Evolutionary conservation across 2,329 filamentous ascomycete genomes (phyloP).

Genomic region (Cladophialophora yegresii): DNA sequence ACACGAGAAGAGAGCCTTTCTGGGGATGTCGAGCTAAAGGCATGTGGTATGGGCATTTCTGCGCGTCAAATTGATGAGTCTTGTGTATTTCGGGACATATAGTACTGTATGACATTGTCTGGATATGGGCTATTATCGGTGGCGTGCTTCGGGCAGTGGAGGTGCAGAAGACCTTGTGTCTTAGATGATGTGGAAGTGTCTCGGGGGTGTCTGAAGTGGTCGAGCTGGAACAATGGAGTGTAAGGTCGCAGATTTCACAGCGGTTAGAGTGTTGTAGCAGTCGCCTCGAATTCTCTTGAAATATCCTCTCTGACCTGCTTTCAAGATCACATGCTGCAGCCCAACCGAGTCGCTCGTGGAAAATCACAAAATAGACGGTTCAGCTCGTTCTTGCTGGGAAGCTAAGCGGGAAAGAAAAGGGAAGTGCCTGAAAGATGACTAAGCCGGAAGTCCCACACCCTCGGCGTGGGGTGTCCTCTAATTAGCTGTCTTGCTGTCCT

Average conservation of each 20-base stretch:
- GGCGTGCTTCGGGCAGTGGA: background rate
- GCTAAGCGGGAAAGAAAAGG: background rate
- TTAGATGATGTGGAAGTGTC: background rate
- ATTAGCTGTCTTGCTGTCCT: no score
- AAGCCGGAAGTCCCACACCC: no score
- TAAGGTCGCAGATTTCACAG: background rate
- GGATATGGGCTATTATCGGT: background rate
- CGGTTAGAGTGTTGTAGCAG: background rate
- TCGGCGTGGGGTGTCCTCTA: no score
- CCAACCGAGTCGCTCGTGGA: background rate
- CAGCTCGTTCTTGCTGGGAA: background rate
- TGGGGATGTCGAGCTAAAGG: background rate
- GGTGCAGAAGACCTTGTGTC: background rate
- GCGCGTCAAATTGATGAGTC: slow-evolving; percentile 4
- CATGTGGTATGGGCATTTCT: background rate
- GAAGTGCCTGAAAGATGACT: no score
- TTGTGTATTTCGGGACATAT: slow-evolving; percentile 13
- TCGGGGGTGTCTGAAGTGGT: background rate
- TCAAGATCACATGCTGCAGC: no score
- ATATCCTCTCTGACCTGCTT: background rate
- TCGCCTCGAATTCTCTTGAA: background rate
- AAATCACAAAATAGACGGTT: no score
- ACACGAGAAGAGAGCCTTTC: background rate
- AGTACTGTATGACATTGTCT: slow-evolving; percentile 5
- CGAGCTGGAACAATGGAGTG: background rate